A percentile compares a stretch with the other conserved stretches of the same genome.
Evolutionary conservation across 2,329 filamentous ascomycete species (phyloP).

Genomic region (Colletotrichum navitas): DNA sequence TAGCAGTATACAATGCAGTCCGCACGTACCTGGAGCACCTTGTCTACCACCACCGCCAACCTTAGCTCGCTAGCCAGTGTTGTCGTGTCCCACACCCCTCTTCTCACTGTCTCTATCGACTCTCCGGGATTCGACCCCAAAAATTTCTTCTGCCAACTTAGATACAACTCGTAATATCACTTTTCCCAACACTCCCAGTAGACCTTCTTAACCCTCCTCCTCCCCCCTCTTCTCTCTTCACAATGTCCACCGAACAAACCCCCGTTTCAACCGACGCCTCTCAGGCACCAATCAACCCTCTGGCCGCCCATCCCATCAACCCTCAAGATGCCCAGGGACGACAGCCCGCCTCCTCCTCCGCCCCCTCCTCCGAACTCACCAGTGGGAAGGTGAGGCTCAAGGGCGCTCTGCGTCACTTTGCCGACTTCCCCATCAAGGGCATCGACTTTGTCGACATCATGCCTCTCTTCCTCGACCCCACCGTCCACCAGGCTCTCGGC

Average conservation of each 20-base stretch:
- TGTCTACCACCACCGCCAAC: constrained; percentile 15
- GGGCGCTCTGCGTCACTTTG: constrained; percentile 83
- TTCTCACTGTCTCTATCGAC: constrained; percentile 16
- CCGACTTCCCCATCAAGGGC: constrained; percentile 91
- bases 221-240: constrained; percentile 51
- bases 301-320: constrained; percentile 50
- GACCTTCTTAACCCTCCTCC: constrained; percentile 44
- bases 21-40: constrained; percentile 31
- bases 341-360: constrained; percentile 72
- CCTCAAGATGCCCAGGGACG: constrained; percentile 71
- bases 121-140: constrained; percentile 44
- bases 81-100: constrained; percentile 38
- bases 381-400: constrained; percentile 78
- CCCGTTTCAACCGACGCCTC: constrained; percentile 37
- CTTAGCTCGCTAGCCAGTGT: constrained; percentile 22
- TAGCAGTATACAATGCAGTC: constrained; percentile 32
- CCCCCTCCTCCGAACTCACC: constrained; percentile 74
- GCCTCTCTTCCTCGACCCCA: constrained; percentile 87
- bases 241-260: constrained; percentile 49
- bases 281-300: constrained; percentile 46
- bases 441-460: constrained; percentile 99
- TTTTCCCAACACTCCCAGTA: constrained; percentile 43
- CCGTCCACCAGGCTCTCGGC: constrained; percentile 81
- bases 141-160: constrained; percentile 42
- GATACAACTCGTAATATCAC: constrained; percentile 40